A percentile compares a stretch with the other conserved stretches of the same genome.
Evolutionary conservation across 2,329 filamentous ascomycete species (phyloP).

Genomic region (Elsinoe arachidis): DNA sequence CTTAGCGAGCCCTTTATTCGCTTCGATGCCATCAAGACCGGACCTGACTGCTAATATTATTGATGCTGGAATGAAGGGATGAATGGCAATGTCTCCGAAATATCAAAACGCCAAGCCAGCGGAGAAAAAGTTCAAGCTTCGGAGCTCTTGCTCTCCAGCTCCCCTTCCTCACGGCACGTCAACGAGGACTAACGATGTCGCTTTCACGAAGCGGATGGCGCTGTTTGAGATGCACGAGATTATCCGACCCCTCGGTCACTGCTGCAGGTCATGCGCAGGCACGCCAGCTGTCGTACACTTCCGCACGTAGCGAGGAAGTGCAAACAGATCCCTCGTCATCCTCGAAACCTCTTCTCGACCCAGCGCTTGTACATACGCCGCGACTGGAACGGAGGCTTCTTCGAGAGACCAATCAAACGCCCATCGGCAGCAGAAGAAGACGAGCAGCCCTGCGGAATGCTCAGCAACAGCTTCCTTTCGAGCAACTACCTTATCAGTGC

Average conservation of each 20-base stretch:
- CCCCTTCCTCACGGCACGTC: not conserved
- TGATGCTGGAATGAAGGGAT: not conserved
- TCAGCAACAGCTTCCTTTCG: constrained; percentile 64
- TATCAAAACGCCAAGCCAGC: constrained; percentile 12
- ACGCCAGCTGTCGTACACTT: not conserved
- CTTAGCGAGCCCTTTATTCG: constrained; percentile 5
- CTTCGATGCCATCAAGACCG: not conserved
- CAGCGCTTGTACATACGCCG: constrained; percentile 56
- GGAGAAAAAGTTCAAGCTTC: constrained; percentile 12
- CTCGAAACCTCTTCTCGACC: constrained; percentile 41
- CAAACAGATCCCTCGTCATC: not conserved
- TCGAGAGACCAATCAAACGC: constrained; percentile 42
- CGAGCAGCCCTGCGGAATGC: constrained; percentile 48
- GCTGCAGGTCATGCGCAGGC: not conserved
- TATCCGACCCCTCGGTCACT: too few species aligned
- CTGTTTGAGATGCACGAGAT: constrained; percentile 10
- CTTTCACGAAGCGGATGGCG: not conserved
- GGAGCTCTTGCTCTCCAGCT: not conserved
- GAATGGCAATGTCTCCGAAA: not conserved
- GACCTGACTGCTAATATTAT: not conserved
- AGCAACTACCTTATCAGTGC: constrained; percentile 91
- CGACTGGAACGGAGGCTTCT: constrained; percentile 61
- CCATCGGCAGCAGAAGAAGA: constrained; percentile 76
- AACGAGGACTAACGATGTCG: not conserved
- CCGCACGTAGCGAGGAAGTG: not conserved